Evolutionary conservation across 352 stramenopile genomes (phyloP).

Genomic region (Phytopythium delawarense): DNA sequence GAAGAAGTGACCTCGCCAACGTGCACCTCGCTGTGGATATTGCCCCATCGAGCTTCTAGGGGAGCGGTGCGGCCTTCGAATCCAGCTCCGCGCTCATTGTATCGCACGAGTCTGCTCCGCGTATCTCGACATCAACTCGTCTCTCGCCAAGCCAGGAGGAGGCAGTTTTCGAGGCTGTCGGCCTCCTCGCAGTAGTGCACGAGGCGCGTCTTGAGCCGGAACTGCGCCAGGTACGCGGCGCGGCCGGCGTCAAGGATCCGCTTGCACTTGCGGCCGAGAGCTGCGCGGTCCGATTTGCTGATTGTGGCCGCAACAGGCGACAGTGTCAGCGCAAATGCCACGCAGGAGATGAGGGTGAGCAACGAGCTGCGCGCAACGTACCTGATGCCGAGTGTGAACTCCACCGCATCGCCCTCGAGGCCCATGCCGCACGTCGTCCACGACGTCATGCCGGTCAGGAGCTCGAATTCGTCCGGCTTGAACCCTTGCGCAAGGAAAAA

Average conservation of each 20-base stretch:
- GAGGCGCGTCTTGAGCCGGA: slow-evolving; percentile 55
- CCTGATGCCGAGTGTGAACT: slow-evolving; percentile 70
- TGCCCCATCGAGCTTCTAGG: not conserved
- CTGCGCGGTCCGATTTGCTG: slow-evolving; percentile 62
- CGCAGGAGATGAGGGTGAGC: not conserved
- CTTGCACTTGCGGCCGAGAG: slow-evolving; percentile 71
- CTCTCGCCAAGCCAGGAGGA: slow-evolving; percentile 59
- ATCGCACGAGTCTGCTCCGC: not conserved
- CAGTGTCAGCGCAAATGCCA: not conserved
- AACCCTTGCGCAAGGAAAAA: slow-evolving; percentile 63
- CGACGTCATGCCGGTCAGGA: slow-evolving; percentile 67
- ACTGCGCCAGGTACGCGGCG: slow-evolving; percentile 43
- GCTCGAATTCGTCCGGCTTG: slow-evolving; percentile 44
- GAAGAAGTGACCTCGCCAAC: slow-evolving; percentile 22
- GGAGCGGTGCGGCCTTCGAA: too few relatives aligned
- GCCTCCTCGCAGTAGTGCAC: slow-evolving; percentile 74
- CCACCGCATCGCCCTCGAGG: slow-evolving; percentile 54
- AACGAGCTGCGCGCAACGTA: slow-evolving; percentile 9
- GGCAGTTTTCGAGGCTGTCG: slow-evolving; percentile 80
- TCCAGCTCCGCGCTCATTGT: not conserved
- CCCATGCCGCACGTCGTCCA: slow-evolving; percentile 80
- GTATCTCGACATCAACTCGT: not conserved
- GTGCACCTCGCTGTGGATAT: not conserved
- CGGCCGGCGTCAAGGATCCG: slow-evolving; percentile 69
- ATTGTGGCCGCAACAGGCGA: not conserved